Evolutionary conservation across 768 basidiomycete genomes (phyloP).

Genomic region (Pilatotrama ljubarskyi): DNA sequence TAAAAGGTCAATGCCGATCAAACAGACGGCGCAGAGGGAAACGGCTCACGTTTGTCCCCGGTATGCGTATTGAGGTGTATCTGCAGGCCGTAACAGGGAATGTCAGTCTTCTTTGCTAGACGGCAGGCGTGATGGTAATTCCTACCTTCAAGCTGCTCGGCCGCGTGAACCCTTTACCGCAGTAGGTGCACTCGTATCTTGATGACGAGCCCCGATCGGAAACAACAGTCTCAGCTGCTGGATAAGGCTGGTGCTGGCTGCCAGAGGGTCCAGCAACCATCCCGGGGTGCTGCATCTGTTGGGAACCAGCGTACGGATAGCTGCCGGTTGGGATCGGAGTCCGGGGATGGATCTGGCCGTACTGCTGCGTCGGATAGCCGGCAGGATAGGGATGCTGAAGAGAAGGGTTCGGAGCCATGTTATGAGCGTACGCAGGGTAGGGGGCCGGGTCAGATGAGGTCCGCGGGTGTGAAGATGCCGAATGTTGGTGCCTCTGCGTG

Average conservation of each 20-base stretch:
- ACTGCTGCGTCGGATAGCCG: slow-evolving; percentile 6
- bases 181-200: slow-evolving; percentile 78
- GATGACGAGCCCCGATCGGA: slow-evolving; percentile 35
- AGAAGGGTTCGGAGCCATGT: slow-evolving; percentile 12
- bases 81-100: slow-evolving; percentile 37
- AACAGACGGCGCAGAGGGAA: not conserved
- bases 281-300: slow-evolving; percentile 48
- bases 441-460: slow-evolving; percentile 19
- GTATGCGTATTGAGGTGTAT: slow-evolving; percentile 86
- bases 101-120: not conserved
- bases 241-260: slow-evolving; percentile 12
- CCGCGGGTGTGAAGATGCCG: slow-evolving; percentile 20
- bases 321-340: slow-evolving; percentile 26
- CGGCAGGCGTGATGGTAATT: not conserved
- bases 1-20: slow-evolving; percentile 9
- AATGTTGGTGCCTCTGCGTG: slow-evolving; percentile 6
- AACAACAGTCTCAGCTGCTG: slow-evolving; percentile 16
- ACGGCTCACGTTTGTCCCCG: slow-evolving; percentile 74
- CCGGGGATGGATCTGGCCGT: slow-evolving; percentile 13
- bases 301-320: slow-evolving; percentile 36
- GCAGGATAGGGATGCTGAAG: slow-evolving; percentile 14
- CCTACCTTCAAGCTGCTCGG: slow-evolving; percentile 80
- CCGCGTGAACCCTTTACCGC: slow-evolving; percentile 79
- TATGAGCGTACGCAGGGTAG: slow-evolving; percentile 15
- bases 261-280: slow-evolving; percentile 26